Evolutionary conservation across 2,329 filamentous ascomycete species (phyloP).

Genomic region (Fusarium cicatricum): DNA sequence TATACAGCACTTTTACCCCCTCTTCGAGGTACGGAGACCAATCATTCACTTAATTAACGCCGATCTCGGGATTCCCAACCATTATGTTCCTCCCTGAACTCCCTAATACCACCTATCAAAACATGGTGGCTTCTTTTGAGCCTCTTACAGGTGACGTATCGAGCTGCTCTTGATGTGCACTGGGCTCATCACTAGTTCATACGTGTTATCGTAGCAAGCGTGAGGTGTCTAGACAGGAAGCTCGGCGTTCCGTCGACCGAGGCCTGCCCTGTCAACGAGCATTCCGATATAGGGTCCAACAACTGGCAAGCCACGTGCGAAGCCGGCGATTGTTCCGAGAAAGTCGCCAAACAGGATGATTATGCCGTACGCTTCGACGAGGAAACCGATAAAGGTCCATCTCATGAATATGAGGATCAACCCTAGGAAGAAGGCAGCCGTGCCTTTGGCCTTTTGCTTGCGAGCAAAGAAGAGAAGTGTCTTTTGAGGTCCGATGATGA

Average conservation of each 20-base stretch:
- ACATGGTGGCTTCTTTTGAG: slow-evolving; percentile 12
- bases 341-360: slow-evolving; percentile 96
- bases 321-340: slow-evolving; percentile 88
- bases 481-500: slow-evolving; percentile 93
- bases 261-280: slow-evolving; percentile 73
- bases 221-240: slow-evolving; percentile 70
- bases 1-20: slow-evolving; percentile 21
- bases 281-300: slow-evolving; percentile 86
- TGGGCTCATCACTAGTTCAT: not conserved
- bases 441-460: slow-evolving; percentile 91
- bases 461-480: slow-evolving; percentile 95
- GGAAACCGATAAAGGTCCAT: slow-evolving; percentile 92
- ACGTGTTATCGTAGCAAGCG: not conserved
- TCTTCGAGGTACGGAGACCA: slow-evolving; percentile 10
- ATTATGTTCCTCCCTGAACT: slow-evolving; percentile 35
- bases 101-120: slow-evolving; percentile 20
- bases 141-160: slow-evolving; percentile 8
- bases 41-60: slow-evolving; percentile 35
- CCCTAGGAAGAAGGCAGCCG: slow-evolving; percentile 84
- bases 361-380: slow-evolving; percentile 92
- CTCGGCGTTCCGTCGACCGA: slow-evolving; percentile 77
- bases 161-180: not conserved
- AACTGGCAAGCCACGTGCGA: slow-evolving; percentile 84
- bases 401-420: slow-evolving; percentile 85
- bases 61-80: slow-evolving; percentile 29